Conservation (phyloP, 768 basidiomycete species). For the Amanita pseudoporphyria region DNA sequence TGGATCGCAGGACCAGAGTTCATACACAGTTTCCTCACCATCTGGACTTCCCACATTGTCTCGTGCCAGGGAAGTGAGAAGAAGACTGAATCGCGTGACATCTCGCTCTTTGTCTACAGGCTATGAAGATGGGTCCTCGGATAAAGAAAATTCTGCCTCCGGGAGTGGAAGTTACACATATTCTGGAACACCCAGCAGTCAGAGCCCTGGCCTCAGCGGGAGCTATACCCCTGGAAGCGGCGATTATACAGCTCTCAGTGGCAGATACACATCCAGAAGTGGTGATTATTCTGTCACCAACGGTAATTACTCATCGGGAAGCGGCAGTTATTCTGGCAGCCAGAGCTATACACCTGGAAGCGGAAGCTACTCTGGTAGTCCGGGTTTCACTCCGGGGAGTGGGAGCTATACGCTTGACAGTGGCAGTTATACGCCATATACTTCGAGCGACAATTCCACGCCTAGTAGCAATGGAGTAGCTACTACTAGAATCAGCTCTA, state of each 20-base stretch:
- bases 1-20: constrained; percentile 36
- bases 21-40: constrained; percentile 36
- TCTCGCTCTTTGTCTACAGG: constrained; percentile 35
- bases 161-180: constrained; percentile 15
- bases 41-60: constrained; percentile 40
- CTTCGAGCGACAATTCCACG: constrained; percentile 8
- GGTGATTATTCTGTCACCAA: constrained; percentile 5
- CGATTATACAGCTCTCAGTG: constrained; percentile 11
- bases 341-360: constrained; percentile 18
- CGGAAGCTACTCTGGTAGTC: constrained; percentile 12
- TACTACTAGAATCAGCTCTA: constrained; percentile 1
- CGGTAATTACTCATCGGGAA: constrained; percentile 18
- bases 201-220: constrained; percentile 5
- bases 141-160: constrained; percentile 43
- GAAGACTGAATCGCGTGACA: constrained; percentile 31
- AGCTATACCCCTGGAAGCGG: constrained; percentile 11
- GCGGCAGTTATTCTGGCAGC: constrained; percentile 19
- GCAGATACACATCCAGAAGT: constrained; percentile 12
- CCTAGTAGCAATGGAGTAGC: constrained; percentile 3
- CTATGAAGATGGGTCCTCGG: constrained; percentile 35
- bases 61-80: constrained; percentile 47
- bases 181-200: constrained; percentile 5
- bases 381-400: constrained; percentile 19
- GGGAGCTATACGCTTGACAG: constrained; percentile 17
- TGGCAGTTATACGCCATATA: constrained; percentile 20